Percentiles rank a stretch among this genome's conserved stretches.
phyloP scores from a whole-genome alignment of 306 rosid species.

The Elaeagnus macrophylla region DNA sequence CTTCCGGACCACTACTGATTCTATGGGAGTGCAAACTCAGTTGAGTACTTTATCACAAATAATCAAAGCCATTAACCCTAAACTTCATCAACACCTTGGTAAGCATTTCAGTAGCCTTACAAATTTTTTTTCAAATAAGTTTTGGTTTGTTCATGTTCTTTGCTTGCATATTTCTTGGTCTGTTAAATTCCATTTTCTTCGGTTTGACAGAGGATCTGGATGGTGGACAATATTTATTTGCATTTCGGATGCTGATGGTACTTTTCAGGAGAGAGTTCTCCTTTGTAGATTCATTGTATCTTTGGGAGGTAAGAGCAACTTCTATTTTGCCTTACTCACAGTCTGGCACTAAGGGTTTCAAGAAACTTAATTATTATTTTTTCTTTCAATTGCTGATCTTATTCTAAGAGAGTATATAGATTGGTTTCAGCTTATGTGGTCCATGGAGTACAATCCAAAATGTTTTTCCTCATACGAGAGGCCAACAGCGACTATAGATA shows the following conservation, averaged over 20 bases:
- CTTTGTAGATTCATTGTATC: slow-evolving; percentile 80
- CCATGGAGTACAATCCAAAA: slow-evolving; percentile 95
- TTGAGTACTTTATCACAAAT: slow-evolving; percentile 84
- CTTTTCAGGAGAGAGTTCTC: slow-evolving; percentile 96
- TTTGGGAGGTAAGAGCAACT: slow-evolving; percentile 79
- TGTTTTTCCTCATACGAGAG: slow-evolving; percentile 49
- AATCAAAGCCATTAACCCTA: slow-evolving; percentile 74
- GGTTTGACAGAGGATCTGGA: slow-evolving; percentile 79
- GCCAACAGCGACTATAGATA: slow-evolving; percentile 20
- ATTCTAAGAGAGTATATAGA: slow-evolving; percentile 55
- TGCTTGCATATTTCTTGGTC: not conserved
- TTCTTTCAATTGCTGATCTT: slow-evolving; percentile 24
- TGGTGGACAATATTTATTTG: slow-evolving; percentile 92
- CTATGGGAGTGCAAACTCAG: slow-evolving; percentile 93
- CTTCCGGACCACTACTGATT: slow-evolving; percentile 59
- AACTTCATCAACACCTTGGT: slow-evolving; percentile 98
- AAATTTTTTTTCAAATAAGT: too few species aligned
- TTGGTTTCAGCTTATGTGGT: slow-evolving; percentile 97
- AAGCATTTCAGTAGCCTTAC: not conserved
- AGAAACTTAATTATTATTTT: slow-evolving; percentile 9
- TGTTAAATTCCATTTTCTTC: slow-evolving; percentile 19
- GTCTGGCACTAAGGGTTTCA: not conserved
- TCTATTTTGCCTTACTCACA: slow-evolving; percentile 7
- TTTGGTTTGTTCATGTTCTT: not conserved
- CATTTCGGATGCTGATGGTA: slow-evolving; percentile 96